Evolutionary conservation across 768 basidiomycete genomes (phyloP).

Genomic region (Suillus occidentalis): DNA sequence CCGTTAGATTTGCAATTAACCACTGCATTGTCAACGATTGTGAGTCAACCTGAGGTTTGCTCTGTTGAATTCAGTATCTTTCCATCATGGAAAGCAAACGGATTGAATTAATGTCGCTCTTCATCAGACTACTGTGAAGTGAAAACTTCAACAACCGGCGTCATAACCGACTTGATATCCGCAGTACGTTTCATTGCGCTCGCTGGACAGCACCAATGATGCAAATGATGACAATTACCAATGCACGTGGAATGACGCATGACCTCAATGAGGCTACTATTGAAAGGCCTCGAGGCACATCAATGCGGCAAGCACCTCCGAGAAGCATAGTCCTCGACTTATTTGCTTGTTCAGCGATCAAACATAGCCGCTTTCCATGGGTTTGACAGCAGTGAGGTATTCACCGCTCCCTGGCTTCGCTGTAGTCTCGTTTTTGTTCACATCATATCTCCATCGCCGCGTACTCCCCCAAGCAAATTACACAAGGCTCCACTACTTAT

Average conservation of each 20-base stretch:
- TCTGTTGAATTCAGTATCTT: neutral
- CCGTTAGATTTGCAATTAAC: neutral
- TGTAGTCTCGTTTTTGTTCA: slow-evolving; percentile 1
- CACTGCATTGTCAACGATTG: neutral
- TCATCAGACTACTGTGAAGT: neutral
- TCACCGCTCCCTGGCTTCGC: neutral
- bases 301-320: neutral
- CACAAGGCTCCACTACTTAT: neutral
- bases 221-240: neutral
- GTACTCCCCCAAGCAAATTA: neutral
- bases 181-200: neutral
- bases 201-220: neutral
- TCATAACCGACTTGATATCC: neutral
- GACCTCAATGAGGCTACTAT: neutral
- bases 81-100: neutral
- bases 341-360: neutral
- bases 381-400: neutral
- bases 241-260: neutral
- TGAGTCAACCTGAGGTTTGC: neutral
- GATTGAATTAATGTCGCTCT: neutral
- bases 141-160: neutral
- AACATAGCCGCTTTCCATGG: neutral
- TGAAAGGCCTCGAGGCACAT: neutral
- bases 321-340: neutral
- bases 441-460: neutral